Evolutionary conservation across 2,329 filamentous ascomycete species (phyloP).

Genomic region (Xenoacremonium recifei): DNA sequence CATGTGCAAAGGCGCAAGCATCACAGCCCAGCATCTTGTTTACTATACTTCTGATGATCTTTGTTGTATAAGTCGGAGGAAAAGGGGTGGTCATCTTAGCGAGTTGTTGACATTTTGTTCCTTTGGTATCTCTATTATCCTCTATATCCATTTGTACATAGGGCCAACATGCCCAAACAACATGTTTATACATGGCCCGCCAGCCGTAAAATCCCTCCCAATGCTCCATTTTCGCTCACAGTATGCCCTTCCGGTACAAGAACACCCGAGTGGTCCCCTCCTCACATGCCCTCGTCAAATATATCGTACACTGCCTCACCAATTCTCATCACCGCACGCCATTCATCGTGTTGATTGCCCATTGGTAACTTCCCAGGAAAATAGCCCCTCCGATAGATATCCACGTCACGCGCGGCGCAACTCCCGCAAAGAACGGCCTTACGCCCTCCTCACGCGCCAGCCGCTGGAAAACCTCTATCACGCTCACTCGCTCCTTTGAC

Average conservation of each 20-base stretch:
- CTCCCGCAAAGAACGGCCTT: constrained; percentile 70
- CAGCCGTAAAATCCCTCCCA: constrained; percentile 15
- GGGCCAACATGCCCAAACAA: constrained; percentile 14
- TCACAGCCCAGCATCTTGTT: background rate
- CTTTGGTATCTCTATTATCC: constrained; percentile 3
- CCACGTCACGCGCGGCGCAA: constrained; percentile 85
- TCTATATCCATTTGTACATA: constrained; percentile 24
- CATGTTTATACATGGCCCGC: constrained; percentile 24
- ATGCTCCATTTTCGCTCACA: constrained; percentile 9
- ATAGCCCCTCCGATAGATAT: constrained; percentile 93
- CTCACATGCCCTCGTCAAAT: background rate
- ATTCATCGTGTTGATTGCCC: constrained; percentile 71
- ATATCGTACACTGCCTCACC: constrained; percentile 13
- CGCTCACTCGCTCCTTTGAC: constrained; percentile 63
- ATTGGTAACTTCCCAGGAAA: constrained; percentile 92
- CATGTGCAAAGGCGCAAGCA: background rate
- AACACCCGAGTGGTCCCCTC: background rate
- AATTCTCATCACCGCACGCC: constrained; percentile 8
- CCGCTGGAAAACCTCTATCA: constrained; percentile 56
- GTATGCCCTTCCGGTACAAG: background rate
- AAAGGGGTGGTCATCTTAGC: background rate
- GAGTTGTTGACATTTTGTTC: background rate
- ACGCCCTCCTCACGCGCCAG: constrained; percentile 66
- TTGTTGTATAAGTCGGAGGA: constrained; percentile 9
- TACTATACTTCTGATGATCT: background rate